Evolutionary conservation across 208 protist species (phyloP).

Genomic region (Acanthamoeba pearcei): DNA sequence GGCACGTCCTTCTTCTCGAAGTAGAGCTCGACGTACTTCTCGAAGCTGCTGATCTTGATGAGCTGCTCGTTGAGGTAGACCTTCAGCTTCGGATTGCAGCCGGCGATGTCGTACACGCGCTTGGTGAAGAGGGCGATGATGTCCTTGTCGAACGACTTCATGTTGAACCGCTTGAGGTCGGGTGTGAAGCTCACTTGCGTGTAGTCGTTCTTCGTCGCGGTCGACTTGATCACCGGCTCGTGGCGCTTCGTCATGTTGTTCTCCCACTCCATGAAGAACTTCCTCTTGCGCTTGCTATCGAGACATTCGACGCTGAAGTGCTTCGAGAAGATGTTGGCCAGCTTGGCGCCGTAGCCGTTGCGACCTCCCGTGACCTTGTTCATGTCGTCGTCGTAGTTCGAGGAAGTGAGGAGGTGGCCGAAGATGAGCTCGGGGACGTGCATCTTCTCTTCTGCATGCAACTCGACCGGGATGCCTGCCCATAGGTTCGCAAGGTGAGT

Average conservation of each 20-base stretch:
- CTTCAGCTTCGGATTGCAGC: constrained; percentile 94
- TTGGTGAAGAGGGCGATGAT: constrained; percentile 97
- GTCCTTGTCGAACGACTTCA: constrained; percentile 97
- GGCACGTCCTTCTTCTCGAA: constrained; percentile 64
- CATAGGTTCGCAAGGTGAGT: background rate
- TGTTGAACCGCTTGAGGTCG: constrained; percentile 98
- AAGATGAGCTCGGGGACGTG: constrained; percentile 99
- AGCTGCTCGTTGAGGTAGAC: constrained; percentile 98
- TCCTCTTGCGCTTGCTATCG: constrained; percentile 87
- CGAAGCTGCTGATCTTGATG: constrained; percentile 96
- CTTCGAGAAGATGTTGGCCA: constrained; percentile 99
- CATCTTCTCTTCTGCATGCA: constrained; percentile 97
- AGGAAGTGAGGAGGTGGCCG: constrained; percentile 98
- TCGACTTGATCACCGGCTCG: constrained; percentile 53
- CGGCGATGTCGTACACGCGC: constrained; percentile 99
- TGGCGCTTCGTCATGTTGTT: constrained; percentile 62
- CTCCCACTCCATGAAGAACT: constrained; percentile 82
- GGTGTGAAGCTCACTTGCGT: constrained; percentile 88
- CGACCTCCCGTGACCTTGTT: constrained; percentile 97
- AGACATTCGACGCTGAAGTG: constrained; percentile 98
- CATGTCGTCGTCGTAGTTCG: constrained; percentile 99
- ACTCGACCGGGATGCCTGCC: constrained; percentile 95
- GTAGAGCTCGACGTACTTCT: constrained; percentile 97
- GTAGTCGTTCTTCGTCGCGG: constrained; percentile 15
- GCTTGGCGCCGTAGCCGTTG: constrained; percentile 99